These are phyloP conservation scores for Fusarium devonianum DNA, from an alignment of 2,329 filamentous ascomycete species.

Conservation along the genomic window DNA sequence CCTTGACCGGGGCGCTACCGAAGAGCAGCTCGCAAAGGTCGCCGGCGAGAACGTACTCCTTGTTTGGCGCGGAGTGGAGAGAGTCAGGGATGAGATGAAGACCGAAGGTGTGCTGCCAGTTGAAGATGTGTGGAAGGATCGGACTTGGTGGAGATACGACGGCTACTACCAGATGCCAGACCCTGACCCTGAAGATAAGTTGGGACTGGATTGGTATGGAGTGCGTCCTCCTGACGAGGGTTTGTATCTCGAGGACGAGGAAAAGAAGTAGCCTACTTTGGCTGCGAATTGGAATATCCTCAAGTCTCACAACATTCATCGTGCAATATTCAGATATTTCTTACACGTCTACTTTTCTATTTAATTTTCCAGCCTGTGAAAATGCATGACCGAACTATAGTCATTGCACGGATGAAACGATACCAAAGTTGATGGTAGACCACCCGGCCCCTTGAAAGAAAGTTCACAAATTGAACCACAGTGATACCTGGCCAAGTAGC, in stretches of 20 bases:
- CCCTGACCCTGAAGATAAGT: conserved; percentile 10
- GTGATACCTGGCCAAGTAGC: too few relatives aligned
- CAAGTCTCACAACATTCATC: too few relatives aligned
- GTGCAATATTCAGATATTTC: too few relatives aligned
- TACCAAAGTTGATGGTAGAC: too few relatives aligned
- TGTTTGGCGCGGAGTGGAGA: conserved; percentile 42
- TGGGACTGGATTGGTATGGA: conserved; percentile 11
- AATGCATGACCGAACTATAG: too few relatives aligned
- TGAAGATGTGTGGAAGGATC: conserved; percentile 46
- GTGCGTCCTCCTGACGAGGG: conserved; percentile 8
- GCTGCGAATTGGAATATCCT: too few relatives aligned
- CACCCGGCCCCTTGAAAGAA: too few relatives aligned
- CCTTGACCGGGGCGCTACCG: conserved; percentile 49
- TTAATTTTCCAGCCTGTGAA: too few relatives aligned
- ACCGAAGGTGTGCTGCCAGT: conserved; percentile 43
- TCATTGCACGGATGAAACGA: too few relatives aligned
- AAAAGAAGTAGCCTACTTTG: not conserved
- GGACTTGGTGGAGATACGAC: conserved; percentile 38
- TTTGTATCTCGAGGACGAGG: conserved; percentile 4
- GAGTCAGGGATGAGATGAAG: conserved; percentile 40
- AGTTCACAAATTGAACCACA: too few relatives aligned
- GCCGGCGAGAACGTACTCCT: conserved; percentile 49
- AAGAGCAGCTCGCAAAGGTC: conserved; percentile 48
- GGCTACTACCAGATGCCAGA: conserved; percentile 11
- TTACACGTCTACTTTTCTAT: too few relatives aligned